Base-by-base conservation (phyloP, 179 eudicot species). In the Spinacia oleracea region DNA sequence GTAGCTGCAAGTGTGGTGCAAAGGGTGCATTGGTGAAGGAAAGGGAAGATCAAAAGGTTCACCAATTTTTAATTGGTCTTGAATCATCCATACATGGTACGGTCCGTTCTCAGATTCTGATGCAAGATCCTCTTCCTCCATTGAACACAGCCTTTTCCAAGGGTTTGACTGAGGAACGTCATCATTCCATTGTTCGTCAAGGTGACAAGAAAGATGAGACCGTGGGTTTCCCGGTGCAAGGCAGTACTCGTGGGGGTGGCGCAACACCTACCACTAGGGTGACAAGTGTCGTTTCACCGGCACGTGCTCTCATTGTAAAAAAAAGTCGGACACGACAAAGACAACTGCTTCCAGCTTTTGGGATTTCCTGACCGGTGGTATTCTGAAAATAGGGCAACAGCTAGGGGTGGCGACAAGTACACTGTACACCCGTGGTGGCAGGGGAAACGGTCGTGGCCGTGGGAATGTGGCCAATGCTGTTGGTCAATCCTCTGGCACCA, bases 141-240 rank as follows among this genome's bases (percentile, higher is more conserved):
- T 23, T 43, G 9, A 69, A 21, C 10, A 45, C 34, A 2, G 4
- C 20, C 8, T 69, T 45, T n/a, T 69, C 72, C 8, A 69, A 69
- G 50, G 34, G 34, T 9, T 69, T 69, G 0, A 69, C 32, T 1
- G 10, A 69, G 34, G 51, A 68, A 16, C 27, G 45, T 1, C 46
- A 66, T 35, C 70, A 66, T 16, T 34, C 46, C 14, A 66, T 20
- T 38, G 27, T 35, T 66, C 46, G 27, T 7, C 27, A 34, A 20
- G 27, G 20, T 35, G 64, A 77, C 69, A 74, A 77, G 73, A 77
- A 81, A 35, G 2, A n/a, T 0, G 70, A 65, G 43, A 25, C 16
- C 6, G 43, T 65, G 18, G 45, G 42, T 65, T 65, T 32, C 14
- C 23, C 43, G 9, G 70, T n/a, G 1, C 23, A 65, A 5, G 70